Evolutionary conservation across 805 yeast genomes (phyloP), one percentile per base, ranked within the genome.

Genomic region (Barnettozyma californica): DNA sequence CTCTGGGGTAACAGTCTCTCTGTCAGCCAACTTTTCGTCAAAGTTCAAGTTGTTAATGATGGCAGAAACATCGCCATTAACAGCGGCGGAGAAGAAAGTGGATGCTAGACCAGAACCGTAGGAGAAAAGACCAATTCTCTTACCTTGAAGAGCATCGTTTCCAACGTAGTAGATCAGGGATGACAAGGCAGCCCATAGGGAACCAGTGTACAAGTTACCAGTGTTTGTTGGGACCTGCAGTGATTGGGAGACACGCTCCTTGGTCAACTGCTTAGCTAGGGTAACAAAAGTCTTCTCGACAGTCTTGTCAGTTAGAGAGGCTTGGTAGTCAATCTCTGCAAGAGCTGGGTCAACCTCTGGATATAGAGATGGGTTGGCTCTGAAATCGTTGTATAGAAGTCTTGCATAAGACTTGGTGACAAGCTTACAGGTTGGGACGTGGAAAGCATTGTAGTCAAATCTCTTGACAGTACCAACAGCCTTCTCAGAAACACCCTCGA

Each of bases 61-160:
- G 52, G 76, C 58, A 26, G 85, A 70, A 53, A 91, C 74, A 69
- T 94, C 98, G 50, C 95, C 96, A 54, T 75, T 78, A 53, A 94
- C 87, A 53, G 73, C 78, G 56, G 83, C 81, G 40, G 96, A 84
- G 72, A 80, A 87, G 69, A 94, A 74, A 36, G 96, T 81, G 16
- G 98, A 78, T 41, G 99, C 99, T 54, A 94, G 80, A 64, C 99
- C 99, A 14, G 98, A 92, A 58, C 99, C 99, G 69, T 94, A 94
- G 19, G 99, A 94, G 76, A 91, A 94, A 61, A 91, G 67, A 60
- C 96, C 95, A 63, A 94, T 76, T 69, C 97, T 81, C 76, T 90
- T 88, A 60, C 78, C 79, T 68, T 84, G 89, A 59, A 92, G 77
- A 47, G 77, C 71, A 41, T 83, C 94, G 47, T 78, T 76, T 40